These are phyloP conservation scores for Calonectria pauciramosa DNA, from an alignment of 2,329 filamentous ascomycete species.

Conservation along the genomic window DNA sequence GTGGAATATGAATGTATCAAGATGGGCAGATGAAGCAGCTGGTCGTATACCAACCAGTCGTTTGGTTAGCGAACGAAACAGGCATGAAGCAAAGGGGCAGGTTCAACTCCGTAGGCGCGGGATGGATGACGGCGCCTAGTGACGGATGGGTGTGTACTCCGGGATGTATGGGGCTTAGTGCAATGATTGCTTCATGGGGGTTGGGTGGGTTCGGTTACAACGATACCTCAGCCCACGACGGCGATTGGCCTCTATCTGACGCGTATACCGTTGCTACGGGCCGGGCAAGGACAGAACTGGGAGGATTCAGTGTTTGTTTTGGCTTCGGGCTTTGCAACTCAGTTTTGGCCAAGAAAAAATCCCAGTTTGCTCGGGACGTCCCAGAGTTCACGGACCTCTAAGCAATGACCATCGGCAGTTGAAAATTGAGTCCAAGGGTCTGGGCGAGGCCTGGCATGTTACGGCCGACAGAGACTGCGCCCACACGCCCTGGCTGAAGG, in stretches of 20 bases:
- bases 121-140: neutral
- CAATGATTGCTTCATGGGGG: conserved; percentile 7
- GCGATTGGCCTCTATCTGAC: neutral
- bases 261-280: neutral
- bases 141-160: conserved; percentile 5
- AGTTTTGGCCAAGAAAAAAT: neutral
- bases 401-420: conserved; percentile 7
- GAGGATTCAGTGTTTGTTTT: neutral
- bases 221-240: neutral
- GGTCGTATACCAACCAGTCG: conserved; percentile 4
- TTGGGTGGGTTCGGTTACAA: neutral
- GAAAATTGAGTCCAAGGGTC: conserved; percentile 1
- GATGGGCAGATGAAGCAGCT: neutral
- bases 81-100: conserved; percentile 3
- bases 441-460: neutral
- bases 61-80: neutral
- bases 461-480: neutral
- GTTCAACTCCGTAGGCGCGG: neutral
- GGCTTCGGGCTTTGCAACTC: neutral
- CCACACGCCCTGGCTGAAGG: neutral
- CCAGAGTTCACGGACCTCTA: conserved; percentile 1
- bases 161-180: conserved; percentile 5
- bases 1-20: neutral
- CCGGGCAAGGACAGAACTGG: neutral
- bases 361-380: neutral